Percentiles rank a stretch among this genome's conserved stretches.
phyloP scores from a whole-genome alignment of 345 rosid genomes.

The Garcia nutans region DNA sequence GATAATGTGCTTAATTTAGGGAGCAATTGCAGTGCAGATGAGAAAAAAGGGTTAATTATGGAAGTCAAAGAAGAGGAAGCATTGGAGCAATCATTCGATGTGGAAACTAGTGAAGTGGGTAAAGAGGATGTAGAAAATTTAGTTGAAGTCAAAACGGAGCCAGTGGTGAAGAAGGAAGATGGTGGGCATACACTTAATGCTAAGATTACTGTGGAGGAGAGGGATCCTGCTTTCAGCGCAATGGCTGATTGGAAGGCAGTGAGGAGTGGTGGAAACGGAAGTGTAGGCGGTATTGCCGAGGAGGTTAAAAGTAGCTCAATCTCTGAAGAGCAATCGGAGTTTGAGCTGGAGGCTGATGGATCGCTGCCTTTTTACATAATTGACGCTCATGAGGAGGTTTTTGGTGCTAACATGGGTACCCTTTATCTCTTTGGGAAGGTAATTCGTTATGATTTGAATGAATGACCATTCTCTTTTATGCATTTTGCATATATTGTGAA shows the following conservation, averaged over 20 bases:
- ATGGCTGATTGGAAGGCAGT: slow-evolving; percentile 82
- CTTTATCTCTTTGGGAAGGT: slow-evolving; percentile 94
- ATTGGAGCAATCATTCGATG: slow-evolving; percentile 10
- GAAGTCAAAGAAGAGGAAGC: slow-evolving; percentile 33
- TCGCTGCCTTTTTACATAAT: slow-evolving; percentile 70
- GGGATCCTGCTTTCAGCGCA: slow-evolving; percentile 69
- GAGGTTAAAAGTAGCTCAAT: slow-evolving; percentile 31
- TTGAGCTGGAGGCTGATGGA: slow-evolving; percentile 71
- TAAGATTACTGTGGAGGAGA: slow-evolving; percentile 50
- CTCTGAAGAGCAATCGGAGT: slow-evolving; percentile 48
- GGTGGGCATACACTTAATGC: slow-evolving; percentile 58
- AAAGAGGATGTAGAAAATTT: slow-evolving; percentile 26
- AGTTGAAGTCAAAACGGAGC: slow-evolving; percentile 39
- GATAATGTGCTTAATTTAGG: slow-evolving; percentile 1
- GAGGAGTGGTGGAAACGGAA: slow-evolving; percentile 39
- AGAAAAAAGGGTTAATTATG: slow-evolving; percentile 22
- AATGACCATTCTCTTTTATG: neutral
- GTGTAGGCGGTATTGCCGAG: slow-evolving; percentile 17
- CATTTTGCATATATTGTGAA: neutral
- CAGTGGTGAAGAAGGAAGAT: slow-evolving; percentile 34
- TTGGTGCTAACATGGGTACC: slow-evolving; percentile 77
- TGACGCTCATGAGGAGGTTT: slow-evolving; percentile 82
- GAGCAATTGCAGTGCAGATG: slow-evolving; percentile 19
- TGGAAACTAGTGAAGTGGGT: slow-evolving; percentile 8
- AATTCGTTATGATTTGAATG: slow-evolving; percentile 12